A percentile compares a stretch with the other conserved stretches of the same genome.
These are phyloP conservation scores for Solanum aculeatissimum DNA, from an alignment of 305 asterid species.

Conservation along the genomic window DNA sequence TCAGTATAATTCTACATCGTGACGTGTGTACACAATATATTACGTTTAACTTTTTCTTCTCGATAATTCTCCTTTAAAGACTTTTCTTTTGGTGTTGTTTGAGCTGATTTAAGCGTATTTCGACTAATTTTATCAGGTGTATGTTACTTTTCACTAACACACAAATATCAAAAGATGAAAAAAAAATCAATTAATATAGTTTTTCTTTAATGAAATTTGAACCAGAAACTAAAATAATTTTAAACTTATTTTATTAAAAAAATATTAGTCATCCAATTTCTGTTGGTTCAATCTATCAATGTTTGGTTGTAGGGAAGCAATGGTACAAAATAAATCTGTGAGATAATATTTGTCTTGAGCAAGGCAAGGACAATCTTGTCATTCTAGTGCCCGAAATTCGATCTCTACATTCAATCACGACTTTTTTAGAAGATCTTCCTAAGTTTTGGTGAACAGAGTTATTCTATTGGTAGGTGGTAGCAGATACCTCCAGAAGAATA, in stretches of 20 bases:
- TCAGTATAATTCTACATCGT: neutral
- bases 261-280: neutral
- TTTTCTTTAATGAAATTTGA: no score
- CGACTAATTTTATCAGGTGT: no score
- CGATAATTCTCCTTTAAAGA: no score
- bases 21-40: neutral
- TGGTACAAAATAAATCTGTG: neutral
- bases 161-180: no score
- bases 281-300: neutral
- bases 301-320: neutral
- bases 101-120: no score
- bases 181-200: no score
- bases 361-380: neutral
- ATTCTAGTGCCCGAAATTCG: neutral
- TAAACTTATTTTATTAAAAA: neutral
- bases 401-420: neutral
- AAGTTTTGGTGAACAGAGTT: neutral
- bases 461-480: neutral
- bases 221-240: no score
- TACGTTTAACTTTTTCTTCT: no score
- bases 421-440: neutral
- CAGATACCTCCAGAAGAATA: neutral
- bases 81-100: no score
- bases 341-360: no score
- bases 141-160: no score